phyloP scores from a whole-genome alignment of 2,329 filamentous ascomycete genomes.

The Xylaria sp. region DNA sequence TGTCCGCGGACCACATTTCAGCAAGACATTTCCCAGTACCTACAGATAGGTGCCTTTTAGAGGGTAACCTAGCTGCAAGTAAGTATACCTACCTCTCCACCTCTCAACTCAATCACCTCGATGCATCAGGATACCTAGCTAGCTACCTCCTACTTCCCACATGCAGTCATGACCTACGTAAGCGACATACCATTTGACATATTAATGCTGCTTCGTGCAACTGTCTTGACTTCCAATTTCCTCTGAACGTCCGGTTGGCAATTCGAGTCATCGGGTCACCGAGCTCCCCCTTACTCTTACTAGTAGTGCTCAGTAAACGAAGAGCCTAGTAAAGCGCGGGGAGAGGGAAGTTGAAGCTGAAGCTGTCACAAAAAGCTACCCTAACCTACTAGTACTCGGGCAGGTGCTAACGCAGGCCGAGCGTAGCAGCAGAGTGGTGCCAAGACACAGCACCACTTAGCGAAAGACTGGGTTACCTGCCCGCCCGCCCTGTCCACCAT shows the following conservation, averaged over 20 bases:
- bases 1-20: background rate
- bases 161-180: background rate
- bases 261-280: background rate
- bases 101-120: background rate
- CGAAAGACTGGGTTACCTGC: slow-evolving; percentile 19
- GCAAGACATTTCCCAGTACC: background rate
- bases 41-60: background rate
- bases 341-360: background rate
- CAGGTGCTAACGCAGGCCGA: background rate
- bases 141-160: background rate
- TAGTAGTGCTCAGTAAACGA: background rate
- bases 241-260: background rate
- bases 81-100: background rate
- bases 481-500: slow-evolving; percentile 6
- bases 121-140: too few species aligned
- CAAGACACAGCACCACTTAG: slow-evolving; percentile 26
- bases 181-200: background rate
- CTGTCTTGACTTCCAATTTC: background rate
- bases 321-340: too few species aligned
- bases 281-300: background rate
- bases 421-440: slow-evolving; percentile 3
- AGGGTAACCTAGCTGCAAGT: background rate
- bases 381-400: background rate
- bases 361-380: background rate
- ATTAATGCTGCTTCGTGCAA: background rate